phyloP scores from a whole-genome alignment of 495 filamentous ascomycete genomes.

The Immersiella caudata region DNA sequence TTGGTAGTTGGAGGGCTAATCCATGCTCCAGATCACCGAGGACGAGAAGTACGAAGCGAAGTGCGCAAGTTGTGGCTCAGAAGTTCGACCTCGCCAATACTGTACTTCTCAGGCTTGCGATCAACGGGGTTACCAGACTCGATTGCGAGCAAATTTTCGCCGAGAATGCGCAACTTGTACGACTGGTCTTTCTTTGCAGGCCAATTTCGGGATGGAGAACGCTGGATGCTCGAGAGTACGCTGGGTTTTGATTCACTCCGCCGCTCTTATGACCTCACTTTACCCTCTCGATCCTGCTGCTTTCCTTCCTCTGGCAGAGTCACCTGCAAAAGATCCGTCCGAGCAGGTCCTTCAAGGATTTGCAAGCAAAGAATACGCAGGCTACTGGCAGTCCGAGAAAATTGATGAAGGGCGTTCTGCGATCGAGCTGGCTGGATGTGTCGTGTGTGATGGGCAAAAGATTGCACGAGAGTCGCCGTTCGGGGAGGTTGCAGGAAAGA shows the following conservation, averaged over 20 bases:
- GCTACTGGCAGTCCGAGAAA: slow-evolving; percentile 23
- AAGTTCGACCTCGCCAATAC: slow-evolving; percentile 2
- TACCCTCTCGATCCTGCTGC: background rate
- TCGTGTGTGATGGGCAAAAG: slow-evolving; percentile 6
- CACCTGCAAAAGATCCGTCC: slow-evolving; percentile 11
- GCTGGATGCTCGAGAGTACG: slow-evolving; percentile 15
- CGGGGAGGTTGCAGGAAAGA: slow-evolving; percentile 6
- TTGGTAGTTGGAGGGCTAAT: slow-evolving; percentile 28
- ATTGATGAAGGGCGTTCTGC: slow-evolving; percentile 17
- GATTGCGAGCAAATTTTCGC: slow-evolving; percentile 18
- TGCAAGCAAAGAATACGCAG: slow-evolving; percentile 18
- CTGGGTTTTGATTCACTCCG: slow-evolving; percentile 6
- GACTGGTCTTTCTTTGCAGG: slow-evolving; percentile 16
- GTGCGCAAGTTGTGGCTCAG: slow-evolving; percentile 14
- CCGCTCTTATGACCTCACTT: background rate
- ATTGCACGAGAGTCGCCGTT: background rate
- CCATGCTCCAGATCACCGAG: slow-evolving; percentile 34
- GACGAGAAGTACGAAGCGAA: slow-evolving; percentile 25
- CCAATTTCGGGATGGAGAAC: background rate
- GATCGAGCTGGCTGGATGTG: slow-evolving; percentile 10
- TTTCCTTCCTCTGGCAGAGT: slow-evolving; percentile 3
- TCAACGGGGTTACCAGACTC: slow-evolving; percentile 33
- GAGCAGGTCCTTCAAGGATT: background rate
- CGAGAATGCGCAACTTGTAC: slow-evolving; percentile 20
- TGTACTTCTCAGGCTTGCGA: slow-evolving; percentile 11